Conservation (phyloP, 2,329 filamentous ascomycete genomes). For the Eurotiales sp. region DNA sequence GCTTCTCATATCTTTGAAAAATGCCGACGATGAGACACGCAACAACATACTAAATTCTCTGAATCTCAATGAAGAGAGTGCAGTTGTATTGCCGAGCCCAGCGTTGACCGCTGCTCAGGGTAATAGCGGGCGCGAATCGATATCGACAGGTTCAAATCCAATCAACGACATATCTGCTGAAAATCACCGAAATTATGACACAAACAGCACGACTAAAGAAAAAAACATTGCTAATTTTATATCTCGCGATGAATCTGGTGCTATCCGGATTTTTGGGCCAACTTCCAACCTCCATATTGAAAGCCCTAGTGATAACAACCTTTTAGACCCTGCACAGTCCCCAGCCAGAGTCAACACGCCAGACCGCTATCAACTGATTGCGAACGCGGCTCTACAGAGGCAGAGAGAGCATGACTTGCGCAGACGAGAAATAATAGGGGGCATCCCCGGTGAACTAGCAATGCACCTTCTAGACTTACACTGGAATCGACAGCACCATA, state of each 20-base stretch:
- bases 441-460: slow-evolving; percentile 27
- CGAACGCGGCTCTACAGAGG: slow-evolving; percentile 20
- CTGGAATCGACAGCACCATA: slow-evolving; percentile 39
- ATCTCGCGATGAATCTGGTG: slow-evolving; percentile 5
- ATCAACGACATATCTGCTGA: background rate
- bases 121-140: background rate
- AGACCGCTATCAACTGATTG: slow-evolving; percentile 21
- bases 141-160: background rate
- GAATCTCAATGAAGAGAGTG: background rate
- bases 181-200: background rate
- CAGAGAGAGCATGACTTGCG: slow-evolving; percentile 20
- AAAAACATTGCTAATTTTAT: slow-evolving; percentile 5
- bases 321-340: slow-evolving; percentile 11
- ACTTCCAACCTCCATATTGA: slow-evolving; percentile 14
- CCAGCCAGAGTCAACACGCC: slow-evolving; percentile 11
- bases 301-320: slow-evolving; percentile 16
- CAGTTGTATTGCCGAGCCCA: background rate
- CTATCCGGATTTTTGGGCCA: slow-evolving; percentile 4
- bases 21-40: slow-evolving; percentile 2
- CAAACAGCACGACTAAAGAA: background rate
- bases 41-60: background rate
- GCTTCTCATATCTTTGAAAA: slow-evolving; percentile 2
- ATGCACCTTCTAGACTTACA: slow-evolving; percentile 38
- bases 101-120: background rate
- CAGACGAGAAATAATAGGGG: slow-evolving; percentile 16